Evolutionary conservation across 805 yeast species (phyloP).

Genomic region (Candida railenensis): DNA sequence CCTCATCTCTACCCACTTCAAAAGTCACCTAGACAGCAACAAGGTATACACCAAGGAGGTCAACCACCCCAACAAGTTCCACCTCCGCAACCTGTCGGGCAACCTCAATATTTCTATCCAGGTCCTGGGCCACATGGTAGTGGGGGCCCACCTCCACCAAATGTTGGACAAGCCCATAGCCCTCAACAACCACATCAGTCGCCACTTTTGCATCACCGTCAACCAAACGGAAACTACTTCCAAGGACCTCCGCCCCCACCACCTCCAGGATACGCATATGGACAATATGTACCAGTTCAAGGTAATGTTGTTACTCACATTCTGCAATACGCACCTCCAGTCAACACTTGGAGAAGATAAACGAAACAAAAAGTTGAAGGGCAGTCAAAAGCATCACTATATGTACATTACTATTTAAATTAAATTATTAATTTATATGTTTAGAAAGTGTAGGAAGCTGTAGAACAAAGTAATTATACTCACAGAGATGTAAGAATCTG

Average conservation of each 20-base stretch:
- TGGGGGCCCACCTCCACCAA: constrained; percentile 8
- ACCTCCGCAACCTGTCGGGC: constrained; percentile 7
- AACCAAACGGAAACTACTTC: constrained; percentile 2
- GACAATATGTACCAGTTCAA: constrained; percentile 34
- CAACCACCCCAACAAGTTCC: constrained; percentile 6
- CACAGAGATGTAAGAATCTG: too few species aligned
- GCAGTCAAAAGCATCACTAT: background rate
- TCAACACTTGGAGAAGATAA: constrained; percentile 22
- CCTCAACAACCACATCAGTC: constrained; percentile 3
- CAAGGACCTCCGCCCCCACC: constrained; percentile 11
- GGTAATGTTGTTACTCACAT: constrained; percentile 24
- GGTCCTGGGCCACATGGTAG: background rate
- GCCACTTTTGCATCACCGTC: constrained; percentile 3
- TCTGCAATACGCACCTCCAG: constrained; percentile 16
- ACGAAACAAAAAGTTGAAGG: background rate
- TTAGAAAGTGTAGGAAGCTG: too few species aligned
- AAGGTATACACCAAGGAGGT: constrained; percentile 2
- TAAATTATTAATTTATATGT: too few species aligned
- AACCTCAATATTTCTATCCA: constrained; percentile 3
- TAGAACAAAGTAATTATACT: too few species aligned
- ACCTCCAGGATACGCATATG: constrained; percentile 39
- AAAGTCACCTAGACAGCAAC: constrained; percentile 1
- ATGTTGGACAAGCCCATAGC: constrained; percentile 2
- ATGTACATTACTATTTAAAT: background rate
- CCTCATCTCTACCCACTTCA: constrained; percentile 7